These are phyloP conservation scores for Medicago lupulina DNA, from an alignment of 306 rosid species.

Conservation along the genomic window DNA sequence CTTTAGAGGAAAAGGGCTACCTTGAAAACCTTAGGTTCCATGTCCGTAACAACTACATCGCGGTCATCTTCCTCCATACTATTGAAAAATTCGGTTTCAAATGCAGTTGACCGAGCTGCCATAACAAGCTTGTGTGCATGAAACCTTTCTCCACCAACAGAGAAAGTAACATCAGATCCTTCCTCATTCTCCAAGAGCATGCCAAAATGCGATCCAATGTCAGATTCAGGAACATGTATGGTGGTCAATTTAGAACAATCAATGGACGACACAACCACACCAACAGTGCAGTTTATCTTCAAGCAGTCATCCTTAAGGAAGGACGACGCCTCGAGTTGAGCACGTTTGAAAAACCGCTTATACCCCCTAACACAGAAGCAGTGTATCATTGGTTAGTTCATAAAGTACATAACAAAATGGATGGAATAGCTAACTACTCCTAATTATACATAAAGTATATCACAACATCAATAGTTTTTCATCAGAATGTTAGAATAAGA, in stretches of 20 bases:
- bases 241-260: constrained; percentile 81
- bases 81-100: constrained; percentile 68
- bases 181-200: constrained; percentile 83
- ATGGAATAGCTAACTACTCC: background rate
- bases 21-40: constrained; percentile 96
- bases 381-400: background rate
- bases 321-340: constrained; percentile 77
- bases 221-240: constrained; percentile 89
- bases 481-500: background rate
- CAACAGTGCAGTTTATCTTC: constrained; percentile 98
- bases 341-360: constrained; percentile 87
- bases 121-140: constrained; percentile 87
- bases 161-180: constrained; percentile 84
- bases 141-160: constrained; percentile 82
- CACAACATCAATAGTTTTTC: constrained; percentile 5
- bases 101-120: constrained; percentile 87
- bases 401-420: background rate
- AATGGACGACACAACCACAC: constrained; percentile 90
- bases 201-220: constrained; percentile 79
- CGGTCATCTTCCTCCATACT: constrained; percentile 62
- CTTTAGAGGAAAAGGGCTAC: constrained; percentile 47
- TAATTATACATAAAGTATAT: background rate
- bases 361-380: constrained; percentile 73
- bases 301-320: constrained; percentile 94
- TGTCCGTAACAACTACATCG: constrained; percentile 67